These are phyloP conservation scores for Paramecium pentaurelia DNA, from an alignment of 73 alveolate genomes.

Conservation along the genomic window DNA sequence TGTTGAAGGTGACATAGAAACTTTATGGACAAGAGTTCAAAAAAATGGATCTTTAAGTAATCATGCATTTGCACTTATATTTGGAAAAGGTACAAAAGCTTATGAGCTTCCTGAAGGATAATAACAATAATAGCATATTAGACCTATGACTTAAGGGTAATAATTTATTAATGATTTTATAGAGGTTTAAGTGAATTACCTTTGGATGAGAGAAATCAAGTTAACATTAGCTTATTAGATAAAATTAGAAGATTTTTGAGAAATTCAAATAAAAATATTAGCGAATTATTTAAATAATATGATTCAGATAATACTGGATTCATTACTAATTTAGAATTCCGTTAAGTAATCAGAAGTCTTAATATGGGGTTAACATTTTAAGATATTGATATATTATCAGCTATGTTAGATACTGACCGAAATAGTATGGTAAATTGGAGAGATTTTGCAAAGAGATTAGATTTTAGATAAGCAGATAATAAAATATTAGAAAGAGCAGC, in stretches of 20 bases:
- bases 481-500: constrained; percentile 69
- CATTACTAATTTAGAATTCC: constrained; percentile 74
- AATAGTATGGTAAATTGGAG: constrained; percentile 79
- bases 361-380: constrained; percentile 73
- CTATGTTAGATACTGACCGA: constrained; percentile 71
- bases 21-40: constrained; percentile 65
- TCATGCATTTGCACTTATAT: constrained; percentile 12
- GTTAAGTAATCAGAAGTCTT: constrained; percentile 81
- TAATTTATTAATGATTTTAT: background rate
- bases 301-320: constrained; percentile 79
- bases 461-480: constrained; percentile 67
- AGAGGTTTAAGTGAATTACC: constrained; percentile 46
- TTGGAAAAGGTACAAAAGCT: constrained; percentile 29
- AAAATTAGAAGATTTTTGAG: constrained; percentile 69
- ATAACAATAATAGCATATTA: background rate
- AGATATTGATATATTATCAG: constrained; percentile 77
- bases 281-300: constrained; percentile 64
- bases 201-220: background rate
- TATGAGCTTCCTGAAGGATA: background rate
- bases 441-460: constrained; percentile 77
- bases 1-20: constrained; percentile 60
- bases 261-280: constrained; percentile 57
- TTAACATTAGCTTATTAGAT: background rate
- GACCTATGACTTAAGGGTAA: background rate
- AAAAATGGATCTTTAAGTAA: constrained; percentile 55